Evolutionary conservation across 371 early-diverging fungal genomes (phyloP).

Genomic region (Chytridium lagenaria): DNA sequence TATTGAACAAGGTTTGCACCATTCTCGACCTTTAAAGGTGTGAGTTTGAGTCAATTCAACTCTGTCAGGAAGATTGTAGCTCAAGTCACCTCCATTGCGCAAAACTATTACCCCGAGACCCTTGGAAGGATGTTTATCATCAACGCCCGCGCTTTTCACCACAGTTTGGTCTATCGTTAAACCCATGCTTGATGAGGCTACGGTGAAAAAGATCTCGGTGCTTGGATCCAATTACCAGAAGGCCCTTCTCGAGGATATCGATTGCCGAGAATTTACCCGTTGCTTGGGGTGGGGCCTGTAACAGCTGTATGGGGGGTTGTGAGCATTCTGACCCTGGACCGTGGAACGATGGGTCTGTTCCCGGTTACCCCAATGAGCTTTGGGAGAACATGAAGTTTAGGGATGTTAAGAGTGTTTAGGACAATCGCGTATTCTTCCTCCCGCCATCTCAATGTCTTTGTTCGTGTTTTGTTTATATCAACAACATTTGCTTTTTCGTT

Average conservation of each 20-base stretch:
- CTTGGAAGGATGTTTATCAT: constrained; percentile 77
- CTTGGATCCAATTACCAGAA: constrained; percentile 62
- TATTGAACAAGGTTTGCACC: constrained; percentile 72
- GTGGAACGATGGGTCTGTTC: constrained; percentile 57
- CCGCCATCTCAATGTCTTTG: too few relatives aligned
- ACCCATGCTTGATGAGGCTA: constrained; percentile 71
- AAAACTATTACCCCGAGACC: constrained; percentile 79
- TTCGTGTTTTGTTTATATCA: too few relatives aligned
- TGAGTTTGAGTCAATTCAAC: constrained; percentile 63
- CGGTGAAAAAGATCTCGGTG: constrained; percentile 71
- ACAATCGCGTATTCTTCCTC: too few relatives aligned
- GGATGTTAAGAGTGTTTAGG: constrained; percentile 14
- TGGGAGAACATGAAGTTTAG: constrained; percentile 37
- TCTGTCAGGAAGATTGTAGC: constrained; percentile 64
- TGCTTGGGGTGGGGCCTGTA: constrained; percentile 65
- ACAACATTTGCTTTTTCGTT: too few relatives aligned
- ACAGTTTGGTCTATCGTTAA: constrained; percentile 72
- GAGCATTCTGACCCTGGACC: constrained; percentile 51
- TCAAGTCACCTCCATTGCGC: constrained; percentile 69
- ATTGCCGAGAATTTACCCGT: constrained; percentile 63
- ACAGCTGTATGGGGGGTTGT: constrained; percentile 62
- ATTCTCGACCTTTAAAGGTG: constrained; percentile 76
- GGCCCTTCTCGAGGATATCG: constrained; percentile 63
- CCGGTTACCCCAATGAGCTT: constrained; percentile 46
- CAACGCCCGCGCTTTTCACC: constrained; percentile 76